Conservation (phyloP, 306 rosid genomes). For the Alnus glutinosa region DNA sequence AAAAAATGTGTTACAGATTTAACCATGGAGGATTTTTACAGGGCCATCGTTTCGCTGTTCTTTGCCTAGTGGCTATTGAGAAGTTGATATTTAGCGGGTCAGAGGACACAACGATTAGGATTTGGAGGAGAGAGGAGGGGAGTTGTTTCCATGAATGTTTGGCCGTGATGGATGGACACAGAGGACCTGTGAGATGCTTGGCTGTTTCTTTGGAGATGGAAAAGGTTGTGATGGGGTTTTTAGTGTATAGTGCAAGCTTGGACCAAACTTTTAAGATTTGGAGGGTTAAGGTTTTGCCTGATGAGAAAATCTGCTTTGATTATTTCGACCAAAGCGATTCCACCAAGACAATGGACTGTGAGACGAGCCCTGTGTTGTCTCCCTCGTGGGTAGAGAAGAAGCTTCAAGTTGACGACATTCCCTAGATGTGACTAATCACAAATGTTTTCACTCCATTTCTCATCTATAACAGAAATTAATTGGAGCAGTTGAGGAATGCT, state of each 20-base stretch:
- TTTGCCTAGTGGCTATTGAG: constrained; percentile 62
- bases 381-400: constrained; percentile 77
- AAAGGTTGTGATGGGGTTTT: constrained; percentile 51
- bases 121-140: constrained; percentile 69
- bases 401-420: constrained; percentile 41
- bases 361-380: constrained; percentile 59
- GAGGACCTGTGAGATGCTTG: constrained; percentile 76
- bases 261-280: constrained; percentile 72
- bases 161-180: constrained; percentile 70
- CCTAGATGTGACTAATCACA: background rate
- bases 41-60: constrained; percentile 68
- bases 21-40: constrained; percentile 73
- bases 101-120: constrained; percentile 70
- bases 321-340: constrained; percentile 23
- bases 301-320: constrained; percentile 38
- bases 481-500: too few relatives aligned
- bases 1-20: constrained; percentile 55
- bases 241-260: constrained; percentile 69
- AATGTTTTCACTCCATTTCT: too few relatives aligned
- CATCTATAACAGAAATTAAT: too few relatives aligned
- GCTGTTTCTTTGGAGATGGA: constrained; percentile 68
- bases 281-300: constrained; percentile 63
- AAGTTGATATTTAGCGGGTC: constrained; percentile 72
- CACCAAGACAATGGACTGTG: constrained; percentile 30
- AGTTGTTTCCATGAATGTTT: constrained; percentile 70